These are phyloP conservation scores for Pseudogymnoascus sp. DNA, from an alignment of 2,329 filamentous ascomycete species.

Conservation along the genomic window DNA sequence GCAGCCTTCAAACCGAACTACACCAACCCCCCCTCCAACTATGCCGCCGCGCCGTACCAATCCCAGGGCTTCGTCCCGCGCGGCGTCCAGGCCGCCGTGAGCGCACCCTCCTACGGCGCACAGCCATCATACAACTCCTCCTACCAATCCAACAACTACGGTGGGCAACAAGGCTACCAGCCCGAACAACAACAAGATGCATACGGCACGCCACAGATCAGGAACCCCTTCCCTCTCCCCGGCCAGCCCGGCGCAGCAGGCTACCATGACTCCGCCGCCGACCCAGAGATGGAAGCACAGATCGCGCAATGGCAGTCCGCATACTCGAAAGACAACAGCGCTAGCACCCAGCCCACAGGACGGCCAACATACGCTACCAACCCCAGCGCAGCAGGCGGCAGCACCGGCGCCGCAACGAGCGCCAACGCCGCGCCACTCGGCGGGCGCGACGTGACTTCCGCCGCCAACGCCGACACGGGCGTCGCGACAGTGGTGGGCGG, in stretches of 20 bases:
- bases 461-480: constrained; percentile 39
- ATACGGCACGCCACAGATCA: constrained; percentile 57
- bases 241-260: constrained; percentile 34
- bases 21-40: constrained; percentile 10
- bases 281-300: constrained; percentile 81
- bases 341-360: constrained; percentile 23
- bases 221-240: constrained; percentile 71
- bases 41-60: constrained; percentile 22
- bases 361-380: constrained; percentile 25
- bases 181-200: constrained; percentile 33
- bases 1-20: constrained; percentile 21
- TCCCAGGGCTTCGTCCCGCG: constrained; percentile 53
- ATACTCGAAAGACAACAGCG: constrained; percentile 57
- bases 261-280: constrained; percentile 38
- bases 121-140: constrained; percentile 15
- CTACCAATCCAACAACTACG: constrained; percentile 14
- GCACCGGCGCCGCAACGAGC: constrained; percentile 35
- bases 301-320: constrained; percentile 94
- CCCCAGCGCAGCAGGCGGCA: constrained; percentile 32
- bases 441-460: constrained; percentile 27
- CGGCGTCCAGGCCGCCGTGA: constrained; percentile 38
- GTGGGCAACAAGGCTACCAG: constrained; percentile 36
- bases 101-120: constrained; percentile 18
- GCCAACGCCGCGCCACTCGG: constrained; percentile 38
- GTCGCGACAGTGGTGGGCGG: constrained; percentile 34